Percentiles rank a stretch among this genome's conserved stretches.
Conservation (phyloP, 2,329 filamentous ascomycete genomes). For the Biscogniauxia mediterranea region DNA sequence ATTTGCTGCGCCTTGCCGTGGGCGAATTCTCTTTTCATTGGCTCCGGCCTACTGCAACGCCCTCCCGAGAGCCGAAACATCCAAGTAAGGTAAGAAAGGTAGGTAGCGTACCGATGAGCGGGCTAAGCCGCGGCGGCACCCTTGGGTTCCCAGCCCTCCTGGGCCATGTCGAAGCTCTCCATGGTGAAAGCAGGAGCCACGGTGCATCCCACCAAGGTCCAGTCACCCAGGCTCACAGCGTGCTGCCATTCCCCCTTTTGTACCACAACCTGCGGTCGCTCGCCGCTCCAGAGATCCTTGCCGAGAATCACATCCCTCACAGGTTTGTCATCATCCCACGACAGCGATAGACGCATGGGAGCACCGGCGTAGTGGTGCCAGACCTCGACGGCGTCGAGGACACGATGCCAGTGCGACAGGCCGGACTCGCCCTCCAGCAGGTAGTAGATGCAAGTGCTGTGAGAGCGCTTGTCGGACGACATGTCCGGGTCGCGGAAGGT, state of each 20-base stretch:
- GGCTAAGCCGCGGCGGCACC: neutral
- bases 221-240: constrained; percentile 42
- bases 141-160: constrained; percentile 27
- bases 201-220: constrained; percentile 45
- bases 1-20: neutral
- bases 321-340: constrained; percentile 40
- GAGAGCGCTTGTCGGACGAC: constrained; percentile 32
- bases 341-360: constrained; percentile 44
- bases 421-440: constrained; percentile 44
- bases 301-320: constrained; percentile 39
- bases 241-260: constrained; percentile 45
- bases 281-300: constrained; percentile 36
- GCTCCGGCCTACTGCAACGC: neutral
- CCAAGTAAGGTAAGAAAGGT: neutral
- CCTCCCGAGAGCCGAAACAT: neutral
- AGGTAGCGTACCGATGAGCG: too few relatives aligned
- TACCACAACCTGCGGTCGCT: constrained; percentile 44
- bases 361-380: constrained; percentile 56
- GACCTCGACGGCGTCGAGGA: constrained; percentile 45
- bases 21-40: neutral
- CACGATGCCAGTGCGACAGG: constrained; percentile 49
- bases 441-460: constrained; percentile 53
- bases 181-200: constrained; percentile 27
- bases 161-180: constrained; percentile 29
- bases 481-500: constrained; percentile 42